phyloP scores from a whole-genome alignment of 768 basidiomycete genomes.

The Boletales sp. region DNA sequence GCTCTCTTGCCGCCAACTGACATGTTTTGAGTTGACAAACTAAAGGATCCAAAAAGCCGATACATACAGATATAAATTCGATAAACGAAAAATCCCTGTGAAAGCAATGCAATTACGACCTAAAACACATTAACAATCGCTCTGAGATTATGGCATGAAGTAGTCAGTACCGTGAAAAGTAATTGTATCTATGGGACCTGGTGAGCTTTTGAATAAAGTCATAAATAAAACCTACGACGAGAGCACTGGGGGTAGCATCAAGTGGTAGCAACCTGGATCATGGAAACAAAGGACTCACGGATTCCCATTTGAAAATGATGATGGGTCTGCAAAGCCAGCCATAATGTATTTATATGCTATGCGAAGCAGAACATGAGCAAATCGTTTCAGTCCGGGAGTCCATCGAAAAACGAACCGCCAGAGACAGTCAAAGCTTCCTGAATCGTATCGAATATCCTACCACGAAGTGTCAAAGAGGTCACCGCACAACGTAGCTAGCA shows the following conservation, averaged over 20 bases:
- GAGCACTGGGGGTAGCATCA: not conserved
- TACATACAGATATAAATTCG: constrained; percentile 6
- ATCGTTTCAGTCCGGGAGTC: too few species aligned
- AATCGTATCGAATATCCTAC: constrained; percentile 4
- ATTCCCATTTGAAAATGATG: not conserved
- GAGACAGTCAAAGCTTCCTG: constrained; percentile 3
- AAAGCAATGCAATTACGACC: not conserved
- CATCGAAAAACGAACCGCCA: constrained; percentile 4
- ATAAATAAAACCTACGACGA: not conserved
- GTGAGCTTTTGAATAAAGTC: too few species aligned
- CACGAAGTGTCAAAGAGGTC: not conserved
- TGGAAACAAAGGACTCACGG: not conserved
- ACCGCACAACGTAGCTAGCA: too few species aligned
- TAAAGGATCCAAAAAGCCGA: not conserved
- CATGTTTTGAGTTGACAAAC: not conserved
- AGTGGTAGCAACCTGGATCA: not conserved
- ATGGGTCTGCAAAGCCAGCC: not conserved
- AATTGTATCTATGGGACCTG: not conserved
- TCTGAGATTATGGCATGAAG: not conserved
- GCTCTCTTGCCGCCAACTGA: constrained; percentile 2
- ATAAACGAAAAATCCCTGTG: constrained; percentile 7
- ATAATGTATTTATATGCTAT: constrained; percentile 4
- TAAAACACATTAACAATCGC: not conserved
- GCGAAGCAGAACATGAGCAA: not conserved
- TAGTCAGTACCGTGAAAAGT: not conserved